phyloP scores from a whole-genome alignment of 2,329 filamentous ascomycete genomes.

The Byssochlamys sp. region DNA sequence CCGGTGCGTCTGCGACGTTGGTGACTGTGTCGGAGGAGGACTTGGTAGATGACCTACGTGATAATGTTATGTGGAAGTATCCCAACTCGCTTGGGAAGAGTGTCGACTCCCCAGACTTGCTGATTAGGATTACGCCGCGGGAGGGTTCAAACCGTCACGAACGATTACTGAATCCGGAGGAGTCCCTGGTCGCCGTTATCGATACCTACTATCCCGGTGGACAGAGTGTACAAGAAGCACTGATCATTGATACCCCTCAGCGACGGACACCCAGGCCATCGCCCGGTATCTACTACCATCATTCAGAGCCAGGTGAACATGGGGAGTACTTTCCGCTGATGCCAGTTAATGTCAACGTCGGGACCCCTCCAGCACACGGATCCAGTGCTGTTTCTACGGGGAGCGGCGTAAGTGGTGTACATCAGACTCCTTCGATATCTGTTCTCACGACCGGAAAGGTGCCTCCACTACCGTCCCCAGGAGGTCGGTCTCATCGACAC shows the following conservation, averaged over 20 bases:
- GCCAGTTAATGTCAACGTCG: slow-evolving; percentile 35
- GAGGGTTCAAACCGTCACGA: slow-evolving; percentile 49
- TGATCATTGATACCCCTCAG: slow-evolving; percentile 76
- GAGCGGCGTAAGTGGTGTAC: slow-evolving; percentile 30
- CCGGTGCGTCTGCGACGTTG: slow-evolving; percentile 73
- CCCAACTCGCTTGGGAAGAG: slow-evolving; percentile 79
- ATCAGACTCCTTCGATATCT: slow-evolving; percentile 59
- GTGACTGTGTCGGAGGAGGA: slow-evolving; percentile 80
- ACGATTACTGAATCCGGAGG: slow-evolving; percentile 71
- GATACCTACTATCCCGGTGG: slow-evolving; percentile 79
- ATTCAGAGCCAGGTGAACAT: slow-evolving; percentile 57
- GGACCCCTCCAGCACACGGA: slow-evolving; percentile 33
- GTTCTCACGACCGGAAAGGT: slow-evolving; percentile 72
- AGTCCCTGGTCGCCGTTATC: slow-evolving; percentile 66
- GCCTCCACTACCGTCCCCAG: slow-evolving; percentile 72
- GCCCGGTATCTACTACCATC: slow-evolving; percentile 49
- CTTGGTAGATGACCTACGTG: slow-evolving; percentile 86
- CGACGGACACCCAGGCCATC: slow-evolving; percentile 72
- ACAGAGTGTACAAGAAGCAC: slow-evolving; percentile 76
- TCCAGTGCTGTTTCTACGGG: slow-evolving; percentile 33
- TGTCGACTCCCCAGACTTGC: slow-evolving; percentile 85
- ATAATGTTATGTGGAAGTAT: slow-evolving; percentile 87
- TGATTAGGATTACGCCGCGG: slow-evolving; percentile 65
- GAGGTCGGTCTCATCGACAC: slow-evolving; percentile 49
- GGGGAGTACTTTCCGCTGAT: slow-evolving; percentile 79